These are phyloP conservation scores for Penicillium palitans DNA, from an alignment of 2,329 filamentous ascomycete species.

Conservation along the genomic window DNA sequence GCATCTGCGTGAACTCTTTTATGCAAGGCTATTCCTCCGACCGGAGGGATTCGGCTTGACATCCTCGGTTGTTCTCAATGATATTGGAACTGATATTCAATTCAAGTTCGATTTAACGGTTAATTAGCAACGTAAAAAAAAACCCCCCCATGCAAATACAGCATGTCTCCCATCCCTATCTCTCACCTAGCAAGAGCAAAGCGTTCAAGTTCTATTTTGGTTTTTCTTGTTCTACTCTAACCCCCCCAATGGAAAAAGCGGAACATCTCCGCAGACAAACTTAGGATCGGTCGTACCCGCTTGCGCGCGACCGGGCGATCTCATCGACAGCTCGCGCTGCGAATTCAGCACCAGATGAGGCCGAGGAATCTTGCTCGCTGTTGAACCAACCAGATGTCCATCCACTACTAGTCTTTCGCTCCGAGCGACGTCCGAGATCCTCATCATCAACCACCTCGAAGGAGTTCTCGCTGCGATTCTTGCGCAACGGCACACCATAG, in stretches of 20 bases:
- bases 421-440: slow-evolving; percentile 45
- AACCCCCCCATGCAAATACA: not conserved
- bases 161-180: not conserved
- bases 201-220: slow-evolving; percentile 7
- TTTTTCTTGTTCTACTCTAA: slow-evolving; percentile 3
- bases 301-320: slow-evolving; percentile 21
- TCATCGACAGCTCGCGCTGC: slow-evolving; percentile 31
- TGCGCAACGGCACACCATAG: slow-evolving; percentile 57
- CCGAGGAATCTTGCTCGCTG: slow-evolving; percentile 26
- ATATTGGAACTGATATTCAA: not conserved
- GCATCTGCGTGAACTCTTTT: slow-evolving; percentile 15
- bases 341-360: slow-evolving; percentile 32
- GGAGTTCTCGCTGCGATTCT: slow-evolving; percentile 81
- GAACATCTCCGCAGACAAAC: not conserved
- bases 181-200: slow-evolving; percentile 6
- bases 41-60: slow-evolving; percentile 18
- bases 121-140: slow-evolving; percentile 3
- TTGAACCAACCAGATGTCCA: slow-evolving; percentile 38
- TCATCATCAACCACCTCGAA: slow-evolving; percentile 87
- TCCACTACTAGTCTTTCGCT: slow-evolving; percentile 26
- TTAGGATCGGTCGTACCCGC: slow-evolving; percentile 25
- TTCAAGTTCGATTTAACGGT: not conserved
- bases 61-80: slow-evolving; percentile 11
- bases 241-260: not conserved
- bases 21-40: slow-evolving; percentile 16